These are phyloP conservation scores for Xylariomycetidae sp. DNA, from an alignment of 2,329 filamentous ascomycete species.

Conservation along the genomic window DNA sequence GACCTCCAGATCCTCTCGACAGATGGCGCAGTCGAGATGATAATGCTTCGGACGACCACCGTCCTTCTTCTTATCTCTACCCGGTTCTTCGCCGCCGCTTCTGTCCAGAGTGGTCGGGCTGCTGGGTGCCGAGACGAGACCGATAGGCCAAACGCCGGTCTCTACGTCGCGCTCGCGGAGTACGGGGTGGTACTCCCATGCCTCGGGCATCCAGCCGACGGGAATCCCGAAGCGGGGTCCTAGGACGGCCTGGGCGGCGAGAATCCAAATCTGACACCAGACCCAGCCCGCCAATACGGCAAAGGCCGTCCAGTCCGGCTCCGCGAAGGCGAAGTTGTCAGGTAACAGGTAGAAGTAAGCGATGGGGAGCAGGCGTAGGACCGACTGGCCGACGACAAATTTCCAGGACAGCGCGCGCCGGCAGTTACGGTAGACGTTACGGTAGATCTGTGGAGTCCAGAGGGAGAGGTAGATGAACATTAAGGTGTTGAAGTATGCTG, in stretches of 20 bases:
- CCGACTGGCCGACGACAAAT: conserved; percentile 80
- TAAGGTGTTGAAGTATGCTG: conserved; percentile 57
- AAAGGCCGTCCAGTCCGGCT: conserved; percentile 63
- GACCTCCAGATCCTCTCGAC: conserved; percentile 85
- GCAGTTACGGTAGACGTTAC: conserved; percentile 87
- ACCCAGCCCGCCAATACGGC: conserved; percentile 68
- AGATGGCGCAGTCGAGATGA: conserved; percentile 88
- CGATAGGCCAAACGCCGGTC: conserved; percentile 75
- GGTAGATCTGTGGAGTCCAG: conserved; percentile 87
- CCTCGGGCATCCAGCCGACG: conserved; percentile 61
- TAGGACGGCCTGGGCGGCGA: conserved; percentile 79
- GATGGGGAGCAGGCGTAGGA: conserved; percentile 73
- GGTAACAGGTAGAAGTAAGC: conserved; percentile 77
- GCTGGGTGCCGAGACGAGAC: conserved; percentile 45
- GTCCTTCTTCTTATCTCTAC: conserved; percentile 12
- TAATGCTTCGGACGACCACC: conserved; percentile 25
- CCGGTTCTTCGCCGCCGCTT: conserved; percentile 20
- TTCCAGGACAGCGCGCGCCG: conserved; percentile 87
- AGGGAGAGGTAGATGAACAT: conserved; percentile 78
- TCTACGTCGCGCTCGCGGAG: conserved; percentile 79
- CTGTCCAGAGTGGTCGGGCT: conserved; percentile 28
- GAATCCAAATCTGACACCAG: conserved; percentile 75
- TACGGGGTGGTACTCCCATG: conserved; percentile 93
- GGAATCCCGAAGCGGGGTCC: conserved; percentile 85
- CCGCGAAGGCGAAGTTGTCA: conserved; percentile 77